phyloP scores from a whole-genome alignment of 148 eudicot genomes.

The Camellia lanceoleosa region DNA sequence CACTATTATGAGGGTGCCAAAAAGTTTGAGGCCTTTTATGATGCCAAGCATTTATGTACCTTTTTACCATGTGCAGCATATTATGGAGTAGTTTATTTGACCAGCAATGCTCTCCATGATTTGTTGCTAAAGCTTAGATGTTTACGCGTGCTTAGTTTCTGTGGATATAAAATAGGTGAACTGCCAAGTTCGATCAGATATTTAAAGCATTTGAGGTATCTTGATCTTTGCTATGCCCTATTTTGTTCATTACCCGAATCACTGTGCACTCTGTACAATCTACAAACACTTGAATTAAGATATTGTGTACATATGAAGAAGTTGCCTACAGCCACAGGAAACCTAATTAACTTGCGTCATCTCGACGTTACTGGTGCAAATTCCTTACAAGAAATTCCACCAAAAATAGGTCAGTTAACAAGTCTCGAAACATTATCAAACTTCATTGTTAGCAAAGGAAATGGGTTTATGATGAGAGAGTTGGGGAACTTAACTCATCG shows the following conservation, averaged over 20 bases:
- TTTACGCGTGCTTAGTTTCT: conserved; percentile 14
- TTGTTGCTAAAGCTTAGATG: conserved; percentile 8
- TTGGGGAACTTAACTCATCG: conserved; percentile 10
- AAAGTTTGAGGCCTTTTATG: neutral
- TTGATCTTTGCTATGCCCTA: conserved; percentile 11
- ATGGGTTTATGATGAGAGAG: neutral
- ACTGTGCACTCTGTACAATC: conserved; percentile 11
- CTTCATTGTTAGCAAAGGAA: conserved; percentile 12
- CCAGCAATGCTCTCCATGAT: neutral
- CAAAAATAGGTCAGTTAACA: conserved; percentile 4
- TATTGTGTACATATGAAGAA: neutral
- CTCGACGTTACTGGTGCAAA: neutral
- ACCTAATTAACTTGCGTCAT: conserved; percentile 13
- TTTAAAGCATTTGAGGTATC: conserved; percentile 3
- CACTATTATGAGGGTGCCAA: conserved; percentile 3
- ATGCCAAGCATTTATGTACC: conserved; percentile 14
- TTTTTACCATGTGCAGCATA: conserved; percentile 17
- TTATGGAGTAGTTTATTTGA: no score
- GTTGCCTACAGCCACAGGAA: neutral
- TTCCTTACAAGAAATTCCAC: conserved; percentile 19
- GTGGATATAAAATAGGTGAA: neutral
- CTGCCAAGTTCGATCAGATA: neutral
- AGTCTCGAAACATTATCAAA: conserved; percentile 16
- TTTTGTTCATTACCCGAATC: conserved; percentile 13
- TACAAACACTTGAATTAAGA: conserved; percentile 4